Conservation (phyloP, 306 rosid genomes). For the Trifolium subterraneum region DNA sequence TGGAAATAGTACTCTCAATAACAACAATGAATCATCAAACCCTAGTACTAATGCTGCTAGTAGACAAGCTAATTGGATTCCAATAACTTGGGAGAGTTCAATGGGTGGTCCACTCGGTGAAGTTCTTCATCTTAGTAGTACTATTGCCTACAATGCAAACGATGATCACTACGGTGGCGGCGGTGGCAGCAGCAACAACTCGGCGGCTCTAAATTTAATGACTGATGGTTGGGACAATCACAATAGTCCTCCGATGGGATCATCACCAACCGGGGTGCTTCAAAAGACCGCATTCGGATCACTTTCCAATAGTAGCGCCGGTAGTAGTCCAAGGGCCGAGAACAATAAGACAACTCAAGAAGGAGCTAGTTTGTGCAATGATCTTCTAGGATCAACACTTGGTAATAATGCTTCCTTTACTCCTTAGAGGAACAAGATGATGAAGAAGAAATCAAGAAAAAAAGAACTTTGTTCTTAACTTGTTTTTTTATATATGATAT, state of each 20-base stretch:
- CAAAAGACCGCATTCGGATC: constrained; percentile 82
- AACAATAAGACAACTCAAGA: constrained; percentile 59
- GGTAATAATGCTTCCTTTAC: constrained; percentile 51
- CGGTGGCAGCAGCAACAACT: constrained; percentile 27
- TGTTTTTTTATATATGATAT: constrained; percentile 7
- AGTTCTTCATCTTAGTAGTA: constrained; percentile 69
- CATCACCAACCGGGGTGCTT: constrained; percentile 88
- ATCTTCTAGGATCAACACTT: constrained; percentile 58
- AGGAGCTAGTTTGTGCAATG: constrained; percentile 74
- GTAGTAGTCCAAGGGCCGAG: constrained; percentile 90
- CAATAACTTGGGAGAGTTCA: constrained; percentile 79
- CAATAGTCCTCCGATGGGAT: constrained; percentile 74
- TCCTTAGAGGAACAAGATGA: not conserved
- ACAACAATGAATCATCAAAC: constrained; percentile 47
- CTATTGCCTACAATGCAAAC: constrained; percentile 21
- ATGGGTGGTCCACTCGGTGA: constrained; percentile 97
- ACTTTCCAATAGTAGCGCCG: constrained; percentile 87
- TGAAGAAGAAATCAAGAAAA: not conserved
- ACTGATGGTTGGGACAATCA: constrained; percentile 78
- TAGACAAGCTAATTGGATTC: constrained; percentile 75
- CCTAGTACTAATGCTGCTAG: not conserved
- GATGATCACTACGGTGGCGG: constrained; percentile 50
- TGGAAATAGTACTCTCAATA: constrained; percentile 33
- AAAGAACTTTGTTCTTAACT: no score
- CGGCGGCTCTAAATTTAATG: constrained; percentile 81